Evolutionary conservation across 1,284 basidiomycete genomes (phyloP).

Genomic region (Cutaneotrichosporon mucoides): DNA sequence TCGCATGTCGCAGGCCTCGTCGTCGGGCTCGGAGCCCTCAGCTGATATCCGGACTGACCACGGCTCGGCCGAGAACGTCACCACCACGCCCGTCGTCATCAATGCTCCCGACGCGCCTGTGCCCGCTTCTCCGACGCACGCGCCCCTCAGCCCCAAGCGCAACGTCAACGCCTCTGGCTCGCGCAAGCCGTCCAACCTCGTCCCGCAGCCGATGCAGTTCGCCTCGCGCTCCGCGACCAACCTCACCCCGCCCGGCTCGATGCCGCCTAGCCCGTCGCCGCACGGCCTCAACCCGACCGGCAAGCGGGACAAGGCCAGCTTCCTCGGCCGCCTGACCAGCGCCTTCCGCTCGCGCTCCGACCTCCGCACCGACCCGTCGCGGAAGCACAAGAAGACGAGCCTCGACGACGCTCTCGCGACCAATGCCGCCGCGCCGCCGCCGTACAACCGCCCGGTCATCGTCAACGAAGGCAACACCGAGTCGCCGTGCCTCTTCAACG

Average conservation of each 20-base stretch:
- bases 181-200: too few species aligned
- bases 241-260: background rate
- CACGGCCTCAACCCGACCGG: background rate
- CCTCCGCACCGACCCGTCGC: constrained; percentile 1
- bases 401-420: background rate
- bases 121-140: too few species aligned
- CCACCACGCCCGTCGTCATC: background rate
- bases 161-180: too few species aligned
- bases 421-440: constrained; percentile 1
- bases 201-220: too few species aligned
- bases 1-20: background rate
- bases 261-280: background rate
- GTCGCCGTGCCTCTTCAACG: constrained; percentile 20
- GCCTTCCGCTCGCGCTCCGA: constrained; percentile 16
- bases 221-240: background rate
- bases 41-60: constrained; percentile 13
- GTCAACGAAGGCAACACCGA: constrained; percentile 24
- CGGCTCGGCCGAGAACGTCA: background rate
- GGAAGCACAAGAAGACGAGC: background rate
- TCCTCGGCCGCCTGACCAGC: constrained; percentile 11
- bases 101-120: too few species aligned
- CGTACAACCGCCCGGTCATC: constrained; percentile 15
- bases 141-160: too few species aligned
- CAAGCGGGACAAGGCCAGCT: constrained; percentile 1
- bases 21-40: constrained; percentile 5